These are phyloP conservation scores for Penicillium canescens DNA, from an alignment of 495 filamentous ascomycete species.

Conservation along the genomic window DNA sequence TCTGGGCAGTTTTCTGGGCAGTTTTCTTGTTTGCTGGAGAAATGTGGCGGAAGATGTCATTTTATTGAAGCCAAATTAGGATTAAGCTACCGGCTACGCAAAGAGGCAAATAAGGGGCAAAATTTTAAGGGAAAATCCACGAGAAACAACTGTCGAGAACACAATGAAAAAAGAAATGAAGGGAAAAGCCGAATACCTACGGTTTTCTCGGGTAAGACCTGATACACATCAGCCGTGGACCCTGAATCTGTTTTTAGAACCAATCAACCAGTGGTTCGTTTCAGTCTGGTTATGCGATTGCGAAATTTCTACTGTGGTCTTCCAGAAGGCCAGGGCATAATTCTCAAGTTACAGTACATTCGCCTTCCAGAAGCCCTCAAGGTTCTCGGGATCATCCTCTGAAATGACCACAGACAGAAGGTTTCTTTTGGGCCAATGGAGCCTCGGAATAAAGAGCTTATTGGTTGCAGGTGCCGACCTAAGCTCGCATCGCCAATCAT, in stretches of 20 bases:
- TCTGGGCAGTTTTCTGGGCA: background rate
- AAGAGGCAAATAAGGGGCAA: conserved; percentile 6
- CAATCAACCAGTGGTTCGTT: conserved; percentile 27
- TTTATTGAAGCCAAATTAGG: background rate
- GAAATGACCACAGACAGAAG: conserved; percentile 27
- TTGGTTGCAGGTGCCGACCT: conserved; percentile 26
- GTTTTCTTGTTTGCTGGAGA: background rate
- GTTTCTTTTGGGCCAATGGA: conserved; percentile 20
- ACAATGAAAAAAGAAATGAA: conserved; percentile 1
- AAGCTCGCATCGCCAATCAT: conserved; percentile 27
- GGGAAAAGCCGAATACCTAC: background rate
- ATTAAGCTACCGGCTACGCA: conserved; percentile 19
- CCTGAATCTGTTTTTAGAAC: conserved; percentile 37
- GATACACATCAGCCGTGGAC: conserved; percentile 27
- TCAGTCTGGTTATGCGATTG: conserved; percentile 6
- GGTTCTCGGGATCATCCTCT: conserved; percentile 22
- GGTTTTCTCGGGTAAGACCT: background rate
- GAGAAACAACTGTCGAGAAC: background rate
- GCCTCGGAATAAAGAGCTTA: conserved; percentile 17
- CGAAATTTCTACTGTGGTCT: conserved; percentile 6
- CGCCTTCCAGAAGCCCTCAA: conserved; percentile 25
- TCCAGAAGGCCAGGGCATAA: conserved; percentile 5
- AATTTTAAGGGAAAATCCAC: background rate
- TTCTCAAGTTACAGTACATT: background rate
- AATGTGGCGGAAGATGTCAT: background rate